Evolutionary conservation across 257 asterid genomes (phyloP).

Genomic region (Henckelia pumila): DNA sequence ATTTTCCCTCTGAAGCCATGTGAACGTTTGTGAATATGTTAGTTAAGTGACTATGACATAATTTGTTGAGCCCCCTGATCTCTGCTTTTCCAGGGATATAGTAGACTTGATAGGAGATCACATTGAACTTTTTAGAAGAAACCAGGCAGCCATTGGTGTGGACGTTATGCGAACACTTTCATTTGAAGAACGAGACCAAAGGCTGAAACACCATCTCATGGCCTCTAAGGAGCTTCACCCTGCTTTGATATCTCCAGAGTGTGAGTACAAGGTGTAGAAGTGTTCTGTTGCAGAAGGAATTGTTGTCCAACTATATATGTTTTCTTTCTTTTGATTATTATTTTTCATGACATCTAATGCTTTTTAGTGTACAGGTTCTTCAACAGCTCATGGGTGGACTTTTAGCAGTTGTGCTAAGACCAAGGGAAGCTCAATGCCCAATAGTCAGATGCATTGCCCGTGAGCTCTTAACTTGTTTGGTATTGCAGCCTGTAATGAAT

Average conservation of each 20-base stretch:
- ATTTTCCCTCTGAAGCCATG: not conserved
- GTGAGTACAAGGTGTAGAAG: slow-evolving; percentile 99
- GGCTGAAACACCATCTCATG: slow-evolving; percentile 85
- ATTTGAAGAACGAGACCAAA: slow-evolving; percentile 96
- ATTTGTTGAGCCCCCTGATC: slow-evolving; percentile 19
- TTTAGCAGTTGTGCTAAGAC: slow-evolving; percentile 85
- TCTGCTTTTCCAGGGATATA: slow-evolving; percentile 58
- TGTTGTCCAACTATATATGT: slow-evolving; percentile 16
- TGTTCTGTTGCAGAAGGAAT: slow-evolving; percentile 41
- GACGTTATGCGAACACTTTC: slow-evolving; percentile 97
- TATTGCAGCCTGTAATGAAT: slow-evolving; percentile 88
- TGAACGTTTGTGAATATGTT: slow-evolving; percentile 11
- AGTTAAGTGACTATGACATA: slow-evolving; percentile 19
- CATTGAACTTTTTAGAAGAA: slow-evolving; percentile 88
- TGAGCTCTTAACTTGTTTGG: slow-evolving; percentile 89
- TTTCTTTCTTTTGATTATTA: slow-evolving; percentile 1
- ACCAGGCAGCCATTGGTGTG: slow-evolving; percentile 83
- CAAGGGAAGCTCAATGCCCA: slow-evolving; percentile 93
- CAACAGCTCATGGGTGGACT: slow-evolving; percentile 94
- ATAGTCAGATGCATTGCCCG: slow-evolving; percentile 92
- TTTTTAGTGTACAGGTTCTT: slow-evolving; percentile 54
- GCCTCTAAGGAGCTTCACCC: slow-evolving; percentile 95
- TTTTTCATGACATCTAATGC: slow-evolving; percentile 34
- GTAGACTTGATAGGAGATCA: slow-evolving; percentile 87
- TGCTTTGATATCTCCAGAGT: slow-evolving; percentile 89